These are phyloP conservation scores for Mentha longifolia DNA, from an alignment of 257 asterid species.

Conservation along the genomic window DNA sequence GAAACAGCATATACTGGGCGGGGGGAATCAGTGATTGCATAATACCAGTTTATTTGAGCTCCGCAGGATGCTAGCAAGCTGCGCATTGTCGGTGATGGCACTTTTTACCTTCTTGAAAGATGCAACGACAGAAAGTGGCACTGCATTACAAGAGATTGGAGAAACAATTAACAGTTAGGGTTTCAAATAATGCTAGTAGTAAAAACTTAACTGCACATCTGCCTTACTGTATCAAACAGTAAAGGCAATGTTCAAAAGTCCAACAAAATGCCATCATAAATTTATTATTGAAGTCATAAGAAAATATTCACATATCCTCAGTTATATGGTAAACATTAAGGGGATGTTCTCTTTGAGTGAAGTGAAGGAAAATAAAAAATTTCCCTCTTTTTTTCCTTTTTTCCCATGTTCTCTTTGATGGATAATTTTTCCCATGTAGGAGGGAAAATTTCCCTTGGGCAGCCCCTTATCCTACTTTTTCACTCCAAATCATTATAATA, in stretches of 20 bases:
- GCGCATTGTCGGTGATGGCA: constrained; percentile 55
- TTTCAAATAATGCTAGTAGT: neutral
- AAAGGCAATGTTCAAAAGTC: neutral
- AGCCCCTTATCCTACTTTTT: no score
- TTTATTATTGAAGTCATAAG: neutral
- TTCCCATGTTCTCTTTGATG: no score
- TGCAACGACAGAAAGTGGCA: constrained; percentile 80
- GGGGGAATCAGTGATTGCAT: constrained; percentile 5
- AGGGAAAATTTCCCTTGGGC: no score
- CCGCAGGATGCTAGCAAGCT: constrained; percentile 69
- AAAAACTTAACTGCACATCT: no score
- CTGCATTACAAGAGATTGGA: constrained; percentile 43
- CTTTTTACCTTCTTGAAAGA: constrained; percentile 83
- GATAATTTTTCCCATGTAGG: no score
- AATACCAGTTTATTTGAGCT: constrained; percentile 74
- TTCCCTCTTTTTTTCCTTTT: no score
- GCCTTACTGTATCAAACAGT: neutral
- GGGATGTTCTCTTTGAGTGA: no score
- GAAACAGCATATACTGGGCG: constrained; percentile 8
- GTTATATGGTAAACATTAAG: neutral
- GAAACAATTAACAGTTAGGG: constrained; percentile 16
- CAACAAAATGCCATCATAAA: neutral
- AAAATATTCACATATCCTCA: constrained; percentile 1
- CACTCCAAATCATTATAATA: no score
- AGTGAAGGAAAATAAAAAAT: no score